Conservation (phyloP, 73 alveolate species). For the Paramecium pentaurelia region DNA sequence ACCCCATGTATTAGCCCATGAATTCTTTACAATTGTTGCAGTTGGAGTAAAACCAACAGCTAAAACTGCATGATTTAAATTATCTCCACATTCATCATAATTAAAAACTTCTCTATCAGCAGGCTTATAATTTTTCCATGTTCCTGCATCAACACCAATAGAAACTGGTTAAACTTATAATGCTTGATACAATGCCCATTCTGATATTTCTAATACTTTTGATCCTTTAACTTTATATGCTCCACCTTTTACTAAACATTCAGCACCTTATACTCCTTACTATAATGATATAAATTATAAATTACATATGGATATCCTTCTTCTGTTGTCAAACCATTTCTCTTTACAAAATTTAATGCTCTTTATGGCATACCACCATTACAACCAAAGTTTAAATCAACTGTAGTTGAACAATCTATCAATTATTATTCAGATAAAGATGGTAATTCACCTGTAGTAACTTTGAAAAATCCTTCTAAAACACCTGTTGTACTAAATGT, state of each 20-base stretch:
- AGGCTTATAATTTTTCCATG: constrained; percentile 57
- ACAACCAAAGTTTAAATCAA: constrained; percentile 76
- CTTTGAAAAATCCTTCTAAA: constrained; percentile 66
- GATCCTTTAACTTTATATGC: not conserved
- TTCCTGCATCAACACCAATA: constrained; percentile 67
- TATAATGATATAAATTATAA: not conserved
- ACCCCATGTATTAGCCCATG: constrained; percentile 76
- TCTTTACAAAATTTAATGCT: constrained; percentile 70
- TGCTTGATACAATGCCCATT: constrained; percentile 51
- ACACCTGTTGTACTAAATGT: constrained; percentile 84
- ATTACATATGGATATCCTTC: constrained; percentile 64
- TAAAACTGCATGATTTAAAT: constrained; percentile 64
- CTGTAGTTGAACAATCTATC: constrained; percentile 77
- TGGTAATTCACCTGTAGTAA: constrained; percentile 48
- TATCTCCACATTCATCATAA: constrained; percentile 52
- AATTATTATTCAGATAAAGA: constrained; percentile 78
- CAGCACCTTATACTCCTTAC: constrained; percentile 51
- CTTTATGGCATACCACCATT: constrained; percentile 83
- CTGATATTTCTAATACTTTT: not conserved
- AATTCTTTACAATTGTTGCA: constrained; percentile 54
- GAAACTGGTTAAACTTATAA: constrained; percentile 53
- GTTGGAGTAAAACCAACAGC: constrained; percentile 53
- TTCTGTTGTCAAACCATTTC: constrained; percentile 69
- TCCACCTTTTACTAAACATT: constrained; percentile 51
- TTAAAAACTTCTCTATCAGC: constrained; percentile 35